A percentile compares a stretch with the other conserved stretches of the same genome.
Conservation (phyloP, 768 basidiomycete species). For the Lentinula sp. region DNA sequence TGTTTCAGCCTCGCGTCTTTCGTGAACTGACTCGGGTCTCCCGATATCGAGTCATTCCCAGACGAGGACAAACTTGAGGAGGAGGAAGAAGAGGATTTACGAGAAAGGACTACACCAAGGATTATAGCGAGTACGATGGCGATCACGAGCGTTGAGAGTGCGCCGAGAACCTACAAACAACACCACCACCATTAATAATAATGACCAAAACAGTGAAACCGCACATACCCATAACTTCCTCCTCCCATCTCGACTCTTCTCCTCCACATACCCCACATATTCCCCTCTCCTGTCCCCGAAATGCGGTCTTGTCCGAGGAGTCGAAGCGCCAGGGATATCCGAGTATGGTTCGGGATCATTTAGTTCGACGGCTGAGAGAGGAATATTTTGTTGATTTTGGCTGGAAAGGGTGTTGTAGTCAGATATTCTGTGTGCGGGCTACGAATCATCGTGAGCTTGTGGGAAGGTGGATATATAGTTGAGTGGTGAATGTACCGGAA, state of each 20-base stretch:
- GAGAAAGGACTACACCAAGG: conserved; percentile 26
- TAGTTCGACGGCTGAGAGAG: not conserved
- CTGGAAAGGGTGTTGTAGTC: not conserved
- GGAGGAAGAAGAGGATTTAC: not conserved
- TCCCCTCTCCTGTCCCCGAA: conserved; percentile 4
- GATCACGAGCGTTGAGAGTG: conserved; percentile 29
- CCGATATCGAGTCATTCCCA: conserved; percentile 9
- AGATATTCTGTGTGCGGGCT: conserved; percentile 1
- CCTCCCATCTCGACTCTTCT: not conserved
- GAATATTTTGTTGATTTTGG: not conserved
- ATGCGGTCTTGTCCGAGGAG: not conserved
- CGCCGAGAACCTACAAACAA: conserved; percentile 41
- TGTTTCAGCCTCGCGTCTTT: conserved; percentile 65
- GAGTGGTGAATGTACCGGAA: not conserved
- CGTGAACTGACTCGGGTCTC: conserved; percentile 73
- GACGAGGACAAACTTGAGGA: not conserved
- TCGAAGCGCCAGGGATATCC: not conserved
- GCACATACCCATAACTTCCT: not conserved
- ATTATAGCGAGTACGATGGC: conserved; percentile 51
- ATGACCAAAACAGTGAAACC: not conserved
- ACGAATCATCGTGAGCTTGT: too few relatives aligned
- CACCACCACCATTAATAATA: not conserved
- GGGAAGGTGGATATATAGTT: not conserved
- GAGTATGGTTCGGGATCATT: not conserved
- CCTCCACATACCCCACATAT: not conserved